Conservation (phyloP, 441 rosid genomes). For the Gossypium schwendimanii region DNA sequence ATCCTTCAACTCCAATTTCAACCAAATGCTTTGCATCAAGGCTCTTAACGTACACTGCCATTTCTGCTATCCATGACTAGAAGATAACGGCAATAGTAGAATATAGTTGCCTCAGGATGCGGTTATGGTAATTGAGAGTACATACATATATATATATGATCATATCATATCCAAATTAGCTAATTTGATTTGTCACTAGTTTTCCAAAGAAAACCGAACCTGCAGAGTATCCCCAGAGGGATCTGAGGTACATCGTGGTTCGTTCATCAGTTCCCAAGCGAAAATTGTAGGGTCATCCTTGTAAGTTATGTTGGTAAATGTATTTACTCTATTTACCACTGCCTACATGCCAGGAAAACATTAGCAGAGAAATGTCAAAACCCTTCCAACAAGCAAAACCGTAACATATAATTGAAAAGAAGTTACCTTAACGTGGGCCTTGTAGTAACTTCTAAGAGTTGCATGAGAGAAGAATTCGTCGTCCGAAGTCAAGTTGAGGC, state of each 20-base stretch:
- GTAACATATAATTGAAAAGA: background rate
- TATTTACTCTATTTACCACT: slow-evolving; percentile 63
- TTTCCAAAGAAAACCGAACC: slow-evolving; percentile 23
- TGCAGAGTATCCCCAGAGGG: slow-evolving; percentile 59
- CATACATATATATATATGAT: background rate
- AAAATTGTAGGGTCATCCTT: slow-evolving; percentile 72
- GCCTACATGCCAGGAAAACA: slow-evolving; percentile 32
- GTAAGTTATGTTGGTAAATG: slow-evolving; percentile 57
- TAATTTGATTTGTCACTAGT: background rate
- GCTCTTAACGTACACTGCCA: slow-evolving; percentile 56
- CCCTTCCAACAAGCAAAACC: background rate
- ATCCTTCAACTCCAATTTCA: slow-evolving; percentile 67
- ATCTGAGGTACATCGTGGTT: slow-evolving; percentile 69
- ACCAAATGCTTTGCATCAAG: slow-evolving; percentile 67
- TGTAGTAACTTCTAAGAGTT: slow-evolving; percentile 61
- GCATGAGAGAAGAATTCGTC: slow-evolving; percentile 88
- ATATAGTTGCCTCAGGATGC: background rate
- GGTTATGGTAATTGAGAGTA: background rate
- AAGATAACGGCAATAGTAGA: background rate
- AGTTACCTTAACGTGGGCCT: background rate
- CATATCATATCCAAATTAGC: background rate
- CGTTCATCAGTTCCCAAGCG: slow-evolving; percentile 75
- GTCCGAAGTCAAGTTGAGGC: slow-evolving; percentile 76
- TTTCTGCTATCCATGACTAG: slow-evolving; percentile 71
- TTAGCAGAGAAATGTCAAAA: background rate